Conservation (phyloP, 108 stramenopile genomes). For the Cyclotella cryptica region DNA sequence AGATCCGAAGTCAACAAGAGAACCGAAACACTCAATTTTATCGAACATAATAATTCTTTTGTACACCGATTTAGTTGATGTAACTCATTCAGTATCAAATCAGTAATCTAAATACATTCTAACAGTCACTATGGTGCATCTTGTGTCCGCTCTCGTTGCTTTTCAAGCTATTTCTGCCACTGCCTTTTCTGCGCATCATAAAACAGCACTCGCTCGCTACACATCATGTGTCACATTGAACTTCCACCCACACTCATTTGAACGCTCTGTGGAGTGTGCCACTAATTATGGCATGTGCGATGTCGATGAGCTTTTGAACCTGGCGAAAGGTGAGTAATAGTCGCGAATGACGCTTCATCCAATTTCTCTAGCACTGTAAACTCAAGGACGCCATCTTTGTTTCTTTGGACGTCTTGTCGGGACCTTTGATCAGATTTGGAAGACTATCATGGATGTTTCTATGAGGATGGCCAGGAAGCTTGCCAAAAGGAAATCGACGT, state of each 20-base stretch:
- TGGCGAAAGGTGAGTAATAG: conserved; percentile 33
- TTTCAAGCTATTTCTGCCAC: conserved; percentile 1
- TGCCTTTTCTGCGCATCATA: background rate
- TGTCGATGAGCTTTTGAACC: conserved; percentile 48
- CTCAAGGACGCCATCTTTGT: background rate
- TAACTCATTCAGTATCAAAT: background rate
- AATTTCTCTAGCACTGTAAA: background rate
- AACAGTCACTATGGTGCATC: background rate
- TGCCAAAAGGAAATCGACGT: conserved; percentile 42
- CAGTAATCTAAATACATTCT: background rate
- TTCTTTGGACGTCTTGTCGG: background rate
- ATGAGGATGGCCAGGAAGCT: conserved; percentile 33
- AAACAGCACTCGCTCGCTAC: conserved; percentile 6
- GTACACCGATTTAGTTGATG: background rate
- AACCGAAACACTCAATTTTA: no score
- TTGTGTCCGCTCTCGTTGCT: conserved; percentile 17
- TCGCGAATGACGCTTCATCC: background rate
- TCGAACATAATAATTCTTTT: no score
- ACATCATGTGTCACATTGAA: background rate
- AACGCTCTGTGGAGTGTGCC: conserved; percentile 44
- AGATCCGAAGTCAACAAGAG: no score
- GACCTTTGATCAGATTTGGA: conserved; percentile 25
- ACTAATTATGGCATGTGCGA: conserved; percentile 48
- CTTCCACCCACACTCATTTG: conserved; percentile 37
- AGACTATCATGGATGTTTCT: conserved; percentile 42